These are phyloP conservation scores for Theileria equi DNA, from an alignment of 169 alveolate genomes.

Conservation along the genomic window DNA sequence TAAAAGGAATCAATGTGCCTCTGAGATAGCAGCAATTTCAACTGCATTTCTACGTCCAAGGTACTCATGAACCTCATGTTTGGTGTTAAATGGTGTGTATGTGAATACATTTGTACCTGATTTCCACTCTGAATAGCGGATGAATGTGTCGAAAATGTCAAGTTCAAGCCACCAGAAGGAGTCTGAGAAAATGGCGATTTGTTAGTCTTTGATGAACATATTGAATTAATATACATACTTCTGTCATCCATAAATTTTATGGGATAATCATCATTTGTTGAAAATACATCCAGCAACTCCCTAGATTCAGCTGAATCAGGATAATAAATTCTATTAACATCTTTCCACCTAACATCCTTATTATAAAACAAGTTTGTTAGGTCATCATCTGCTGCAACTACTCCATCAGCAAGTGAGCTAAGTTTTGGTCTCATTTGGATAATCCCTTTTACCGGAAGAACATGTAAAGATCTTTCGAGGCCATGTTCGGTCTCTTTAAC, in stretches of 20 bases:
- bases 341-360: conserved; percentile 43
- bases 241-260: conserved; percentile 1
- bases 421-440: conserved; percentile 55
- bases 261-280: conserved; percentile 10
- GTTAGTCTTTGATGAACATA: neutral
- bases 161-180: too few relatives aligned
- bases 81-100: conserved; percentile 33
- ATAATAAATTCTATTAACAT: conserved; percentile 8
- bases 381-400: conserved; percentile 34
- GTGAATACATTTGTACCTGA: neutral
- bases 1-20: conserved; percentile 54
- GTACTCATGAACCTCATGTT: conserved; percentile 51
- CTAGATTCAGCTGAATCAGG: conserved; percentile 30
- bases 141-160: neutral
- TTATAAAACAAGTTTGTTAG: conserved; percentile 34
- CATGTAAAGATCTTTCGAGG: conserved; percentile 24
- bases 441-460: conserved; percentile 45
- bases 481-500: conserved; percentile 46
- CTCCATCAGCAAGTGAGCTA: conserved; percentile 13
- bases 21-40: conserved; percentile 50
- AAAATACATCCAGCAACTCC: conserved; percentile 47
- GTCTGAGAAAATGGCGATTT: too few relatives aligned
- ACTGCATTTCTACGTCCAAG: conserved; percentile 37
- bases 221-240: conserved; percentile 14
- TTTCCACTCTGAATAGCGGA: neutral